Conservation (phyloP, 2,329 filamentous ascomycete genomes). For the Colletotrichum destructivum region DNA sequence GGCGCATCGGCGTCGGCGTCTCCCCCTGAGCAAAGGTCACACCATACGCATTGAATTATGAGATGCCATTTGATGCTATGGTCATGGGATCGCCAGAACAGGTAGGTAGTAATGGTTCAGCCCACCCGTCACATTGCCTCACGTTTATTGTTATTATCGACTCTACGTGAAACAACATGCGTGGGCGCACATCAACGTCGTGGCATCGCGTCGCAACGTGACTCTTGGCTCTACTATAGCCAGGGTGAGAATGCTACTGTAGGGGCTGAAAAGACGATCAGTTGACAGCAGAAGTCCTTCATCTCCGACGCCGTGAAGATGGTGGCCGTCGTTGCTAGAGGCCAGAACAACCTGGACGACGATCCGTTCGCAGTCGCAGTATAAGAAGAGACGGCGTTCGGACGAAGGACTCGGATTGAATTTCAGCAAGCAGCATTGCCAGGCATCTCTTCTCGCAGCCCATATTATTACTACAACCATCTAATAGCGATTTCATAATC, state of each 20-base stretch:
- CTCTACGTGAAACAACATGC: constrained; percentile 20
- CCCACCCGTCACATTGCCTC: background rate
- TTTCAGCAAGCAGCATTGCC: background rate
- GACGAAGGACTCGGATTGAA: background rate
- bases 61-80: background rate
- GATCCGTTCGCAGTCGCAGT: background rate
- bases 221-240: background rate
- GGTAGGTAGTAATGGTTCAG: background rate
- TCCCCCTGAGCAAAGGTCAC: background rate
- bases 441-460: too few relatives aligned
- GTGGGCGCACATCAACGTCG: background rate
- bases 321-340: background rate
- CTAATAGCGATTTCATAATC: too few relatives aligned
- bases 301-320: background rate
- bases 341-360: background rate
- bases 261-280: background rate
- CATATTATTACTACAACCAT: too few relatives aligned
- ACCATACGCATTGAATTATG: background rate
- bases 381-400: background rate
- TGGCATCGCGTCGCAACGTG: constrained; percentile 10
- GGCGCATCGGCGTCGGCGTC: background rate
- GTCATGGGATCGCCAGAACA: background rate
- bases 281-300: constrained; percentile 7
- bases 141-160: constrained; percentile 7
- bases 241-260: background rate